Percentiles rank a stretch among this genome's conserved stretches.
phyloP scores from a whole-genome alignment of 176 grass and related monocot species.

The Alloteropsis semialata region DNA sequence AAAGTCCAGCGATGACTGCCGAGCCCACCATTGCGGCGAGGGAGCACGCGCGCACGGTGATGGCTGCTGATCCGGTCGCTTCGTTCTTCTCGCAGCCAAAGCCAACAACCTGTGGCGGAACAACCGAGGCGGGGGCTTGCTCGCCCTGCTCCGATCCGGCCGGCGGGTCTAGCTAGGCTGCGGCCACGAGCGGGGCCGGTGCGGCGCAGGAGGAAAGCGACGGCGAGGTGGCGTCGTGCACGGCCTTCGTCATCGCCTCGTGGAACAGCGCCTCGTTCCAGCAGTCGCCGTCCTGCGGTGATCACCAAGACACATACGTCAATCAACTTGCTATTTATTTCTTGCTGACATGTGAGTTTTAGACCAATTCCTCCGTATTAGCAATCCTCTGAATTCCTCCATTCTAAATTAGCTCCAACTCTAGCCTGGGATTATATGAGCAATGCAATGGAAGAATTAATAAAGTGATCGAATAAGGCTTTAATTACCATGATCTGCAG shows the following conservation, averaged over 20 bases:
- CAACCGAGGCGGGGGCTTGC: neutral
- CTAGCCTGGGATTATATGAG: too few species aligned
- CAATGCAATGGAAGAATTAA: neutral
- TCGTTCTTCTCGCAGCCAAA: neutral
- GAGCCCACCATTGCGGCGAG: neutral
- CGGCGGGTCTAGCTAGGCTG: slow-evolving; percentile 9
- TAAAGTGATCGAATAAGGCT: neutral
- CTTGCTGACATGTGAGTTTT: neutral
- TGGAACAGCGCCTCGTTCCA: slow-evolving; percentile 69
- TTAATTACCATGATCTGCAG: slow-evolving; percentile 69
- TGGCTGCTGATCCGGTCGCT: neutral
- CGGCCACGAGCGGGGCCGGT: slow-evolving; percentile 10
- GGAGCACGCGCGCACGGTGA: neutral
- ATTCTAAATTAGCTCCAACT: too few species aligned
- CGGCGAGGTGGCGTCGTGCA: slow-evolving; percentile 43
- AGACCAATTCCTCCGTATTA: too few species aligned
- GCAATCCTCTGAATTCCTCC: neutral
- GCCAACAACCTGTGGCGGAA: neutral
- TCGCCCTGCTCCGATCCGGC: neutral
- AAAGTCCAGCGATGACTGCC: neutral
- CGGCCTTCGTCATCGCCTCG: slow-evolving; percentile 61
- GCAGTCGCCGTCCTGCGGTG: slow-evolving; percentile 54
- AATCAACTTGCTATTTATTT: neutral
- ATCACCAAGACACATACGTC: neutral
- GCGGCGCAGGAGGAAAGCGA: neutral